These are phyloP conservation scores for Oxytropis ochrocephala DNA, from an alignment of 306 rosid genomes.

Conservation along the genomic window DNA sequence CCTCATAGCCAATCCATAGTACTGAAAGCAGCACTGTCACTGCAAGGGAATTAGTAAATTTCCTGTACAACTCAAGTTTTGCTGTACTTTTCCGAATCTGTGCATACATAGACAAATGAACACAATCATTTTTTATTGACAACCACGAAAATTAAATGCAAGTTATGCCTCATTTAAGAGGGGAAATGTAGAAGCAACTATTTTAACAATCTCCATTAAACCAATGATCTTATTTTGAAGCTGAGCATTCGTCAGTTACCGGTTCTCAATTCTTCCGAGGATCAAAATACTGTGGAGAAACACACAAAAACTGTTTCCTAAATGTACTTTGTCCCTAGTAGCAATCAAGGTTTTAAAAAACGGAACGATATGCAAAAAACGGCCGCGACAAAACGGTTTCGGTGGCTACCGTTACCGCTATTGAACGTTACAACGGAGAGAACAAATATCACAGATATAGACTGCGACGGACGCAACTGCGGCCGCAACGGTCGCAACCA, in stretches of 20 bases:
- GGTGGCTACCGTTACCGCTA: too few species aligned
- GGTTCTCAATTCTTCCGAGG: neutral
- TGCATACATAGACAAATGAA: constrained; percentile 2
- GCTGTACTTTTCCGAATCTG: constrained; percentile 59
- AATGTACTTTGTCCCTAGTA: too few species aligned
- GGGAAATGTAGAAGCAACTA: neutral
- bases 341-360: too few species aligned
- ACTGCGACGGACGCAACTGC: too few species aligned
- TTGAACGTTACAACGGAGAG: too few species aligned
- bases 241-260: neutral
- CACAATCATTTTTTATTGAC: constrained; percentile 1
- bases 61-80: constrained; percentile 74
- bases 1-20: constrained; percentile 77
- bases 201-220: neutral
- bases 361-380: too few species aligned
- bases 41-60: constrained; percentile 74
- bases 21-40: constrained; percentile 65
- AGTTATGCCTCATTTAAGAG: neutral
- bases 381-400: too few species aligned
- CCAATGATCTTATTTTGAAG: neutral
- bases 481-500: too few species aligned
- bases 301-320: neutral
- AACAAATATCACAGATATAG: too few species aligned
- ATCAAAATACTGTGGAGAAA: neutral
- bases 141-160: constrained; percentile 1